A percentile compares a stretch with the other conserved stretches of the same genome.
Conservation (phyloP, 1,284 basidiomycete genomes). For the Lentinula novae-zelandiae region DNA sequence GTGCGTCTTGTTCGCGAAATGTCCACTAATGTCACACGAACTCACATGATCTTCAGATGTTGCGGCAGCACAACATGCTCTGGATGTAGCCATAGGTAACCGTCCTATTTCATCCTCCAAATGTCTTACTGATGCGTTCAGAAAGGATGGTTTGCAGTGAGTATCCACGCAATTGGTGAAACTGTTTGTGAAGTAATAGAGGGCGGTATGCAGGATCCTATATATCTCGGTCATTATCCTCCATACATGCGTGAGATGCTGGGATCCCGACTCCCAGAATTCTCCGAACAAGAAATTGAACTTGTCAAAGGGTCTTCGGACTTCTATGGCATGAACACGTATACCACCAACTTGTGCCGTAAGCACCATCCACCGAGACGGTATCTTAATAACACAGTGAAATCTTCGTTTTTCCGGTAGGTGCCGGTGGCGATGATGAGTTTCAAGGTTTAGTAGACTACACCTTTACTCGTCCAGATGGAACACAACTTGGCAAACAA, state of each 20-base stretch:
- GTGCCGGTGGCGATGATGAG: conserved; percentile 60
- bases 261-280: conserved; percentile 62
- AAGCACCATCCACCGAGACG: conserved; percentile 22
- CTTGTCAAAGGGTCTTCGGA: conserved; percentile 69
- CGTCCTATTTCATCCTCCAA: conserved; percentile 18
- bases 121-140: conserved; percentile 22
- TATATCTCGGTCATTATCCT: conserved; percentile 73
- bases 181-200: conserved; percentile 19
- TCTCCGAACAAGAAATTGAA: conserved; percentile 56
- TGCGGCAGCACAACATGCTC: conserved; percentile 60
- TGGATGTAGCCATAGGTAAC: conserved; percentile 63
- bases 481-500: conserved; percentile 65
- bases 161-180: conserved; percentile 44
- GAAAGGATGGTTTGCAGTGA: conserved; percentile 56
- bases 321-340: conserved; percentile 72
- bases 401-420: conserved; percentile 24
- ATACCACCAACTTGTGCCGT: conserved; percentile 70
- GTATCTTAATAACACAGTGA: not conserved
- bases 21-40: not conserved
- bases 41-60: conserved; percentile 38
- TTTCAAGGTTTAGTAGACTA: conserved; percentile 62
- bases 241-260: conserved; percentile 53
- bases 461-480: conserved; percentile 61
- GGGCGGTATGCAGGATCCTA: conserved; percentile 50
- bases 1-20: conserved; percentile 33